Evolutionary conservation across 306 rosid genomes (phyloP), one percentile per base, ranked within the genome.

Genomic region (Gillenia trifoliata): DNA sequence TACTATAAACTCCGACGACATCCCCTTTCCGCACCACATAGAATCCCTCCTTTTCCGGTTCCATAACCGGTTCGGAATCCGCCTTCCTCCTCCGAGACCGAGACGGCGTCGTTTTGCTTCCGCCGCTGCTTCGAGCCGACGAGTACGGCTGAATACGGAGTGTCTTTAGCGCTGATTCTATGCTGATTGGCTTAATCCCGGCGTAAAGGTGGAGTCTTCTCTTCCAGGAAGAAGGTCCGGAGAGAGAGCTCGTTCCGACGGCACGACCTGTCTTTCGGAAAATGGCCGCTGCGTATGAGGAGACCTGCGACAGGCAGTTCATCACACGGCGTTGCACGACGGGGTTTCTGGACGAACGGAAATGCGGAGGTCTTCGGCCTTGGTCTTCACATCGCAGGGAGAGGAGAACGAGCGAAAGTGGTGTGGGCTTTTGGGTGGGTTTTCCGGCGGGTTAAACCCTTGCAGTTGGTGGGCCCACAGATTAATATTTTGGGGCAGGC

Each of bases 1-100:
- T 88, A 4, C 45, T 88, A 56, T 91, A 93, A 40, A 93, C 76
- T 10, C 98, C 98, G 38, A 93, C 81, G 43, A 90, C 54, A 60
- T 91, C 97, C 59, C 97, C 98, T 70, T 91, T 93, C 11, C 98
- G 86, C 26, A 93, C 96, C 1, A 91, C 96, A 25, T 77, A 94
- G 83, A 91, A 94, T 12, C 86, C 91, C 36, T 81, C 84, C 40
- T 87, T 82, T 64, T 91, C 93, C 54, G 76, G 81, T 49, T 88
- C 89, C 93, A 85, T 82, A 11, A 13, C 80, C 4, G 79, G 71
- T 69, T 85, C 81, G 50, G 80, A 11, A 19, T 88, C 87, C 9
- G 82, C 67, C 62, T 86, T 88, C 78, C 49, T 82, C 73, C 55
- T 69, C 70, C 41, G 41, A 38, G 72, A 78, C 29, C 56, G 60